Conservation (phyloP, 2,329 filamentous ascomycete species). For the Magnaporthales sp. region DNA sequence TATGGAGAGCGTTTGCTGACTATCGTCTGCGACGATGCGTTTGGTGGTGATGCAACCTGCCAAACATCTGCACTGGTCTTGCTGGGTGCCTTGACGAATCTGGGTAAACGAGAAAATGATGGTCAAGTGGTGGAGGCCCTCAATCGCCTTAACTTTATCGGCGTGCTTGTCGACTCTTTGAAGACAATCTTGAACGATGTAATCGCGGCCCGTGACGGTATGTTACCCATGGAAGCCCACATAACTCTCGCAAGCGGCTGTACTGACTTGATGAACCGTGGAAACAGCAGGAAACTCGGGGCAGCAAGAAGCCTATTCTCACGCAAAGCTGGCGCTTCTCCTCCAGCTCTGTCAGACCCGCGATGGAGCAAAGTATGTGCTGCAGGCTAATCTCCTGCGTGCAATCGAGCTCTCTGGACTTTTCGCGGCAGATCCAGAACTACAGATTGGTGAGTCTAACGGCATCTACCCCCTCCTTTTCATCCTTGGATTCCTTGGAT, state of each 20-base stretch:
- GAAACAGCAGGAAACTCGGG: slow-evolving; percentile 24
- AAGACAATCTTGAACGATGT: slow-evolving; percentile 65
- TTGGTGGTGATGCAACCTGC: slow-evolving; percentile 71
- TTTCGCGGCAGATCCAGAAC: slow-evolving; percentile 84
- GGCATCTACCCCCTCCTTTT: background rate
- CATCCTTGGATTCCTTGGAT: background rate
- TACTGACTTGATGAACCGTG: slow-evolving; percentile 1
- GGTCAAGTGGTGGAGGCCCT: slow-evolving; percentile 70
- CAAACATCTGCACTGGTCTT: slow-evolving; percentile 80
- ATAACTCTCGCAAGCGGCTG: background rate
- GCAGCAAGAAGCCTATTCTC: slow-evolving; percentile 38
- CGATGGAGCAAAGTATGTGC: slow-evolving; percentile 74
- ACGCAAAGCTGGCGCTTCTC: slow-evolving; percentile 74
- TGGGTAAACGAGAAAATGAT: slow-evolving; percentile 65
- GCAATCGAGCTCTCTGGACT: slow-evolving; percentile 74
- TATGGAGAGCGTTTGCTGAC: slow-evolving; percentile 75
- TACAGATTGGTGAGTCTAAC: slow-evolving; percentile 55
- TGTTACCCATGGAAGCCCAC: background rate
- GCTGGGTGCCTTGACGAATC: slow-evolving; percentile 66
- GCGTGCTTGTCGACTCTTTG: slow-evolving; percentile 81
- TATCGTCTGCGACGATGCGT: slow-evolving; percentile 86
- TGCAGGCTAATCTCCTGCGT: slow-evolving; percentile 82
- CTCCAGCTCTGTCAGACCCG: slow-evolving; percentile 77
- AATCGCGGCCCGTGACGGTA: background rate
- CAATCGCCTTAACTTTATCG: slow-evolving; percentile 81